Conservation (phyloP, 345 rosid species). For the Lepidium aucheri region DNA sequence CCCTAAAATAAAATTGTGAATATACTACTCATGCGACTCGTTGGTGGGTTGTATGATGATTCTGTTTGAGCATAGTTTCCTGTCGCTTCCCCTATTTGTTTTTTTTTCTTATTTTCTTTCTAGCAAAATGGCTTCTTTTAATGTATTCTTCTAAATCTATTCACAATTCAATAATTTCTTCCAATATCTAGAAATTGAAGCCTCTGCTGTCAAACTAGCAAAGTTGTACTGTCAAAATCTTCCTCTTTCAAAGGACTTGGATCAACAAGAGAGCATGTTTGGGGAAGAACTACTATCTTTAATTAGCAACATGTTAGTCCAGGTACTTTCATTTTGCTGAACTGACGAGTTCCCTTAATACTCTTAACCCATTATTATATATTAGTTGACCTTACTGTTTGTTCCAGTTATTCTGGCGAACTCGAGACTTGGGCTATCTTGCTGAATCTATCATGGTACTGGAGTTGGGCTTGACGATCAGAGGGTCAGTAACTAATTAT, state of each 20-base stretch:
- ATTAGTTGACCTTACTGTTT: slow-evolving; percentile 1
- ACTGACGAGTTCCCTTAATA: background rate
- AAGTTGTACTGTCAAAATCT: slow-evolving; percentile 68
- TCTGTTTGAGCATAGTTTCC: background rate
- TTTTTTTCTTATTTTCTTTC: background rate
- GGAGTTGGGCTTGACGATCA: slow-evolving; percentile 79
- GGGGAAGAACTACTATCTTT: slow-evolving; percentile 88
- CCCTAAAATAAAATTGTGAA: background rate
- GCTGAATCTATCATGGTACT: slow-evolving; percentile 86
- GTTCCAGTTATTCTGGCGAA: slow-evolving; percentile 71
- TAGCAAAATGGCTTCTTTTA: background rate
- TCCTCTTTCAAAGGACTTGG: slow-evolving; percentile 83
- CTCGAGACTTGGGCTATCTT: slow-evolving; percentile 62
- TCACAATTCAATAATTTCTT: slow-evolving; percentile 10
- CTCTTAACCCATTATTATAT: background rate
- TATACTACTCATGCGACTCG: background rate
- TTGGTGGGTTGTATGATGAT: background rate
- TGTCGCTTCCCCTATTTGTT: background rate
- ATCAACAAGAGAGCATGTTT: slow-evolving; percentile 84
- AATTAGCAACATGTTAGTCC: slow-evolving; percentile 68
- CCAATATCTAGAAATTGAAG: slow-evolving; percentile 51
- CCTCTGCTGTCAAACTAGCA: slow-evolving; percentile 48
- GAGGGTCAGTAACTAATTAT: slow-evolving; percentile 43
- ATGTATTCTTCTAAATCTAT: slow-evolving; percentile 3
- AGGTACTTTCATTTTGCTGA: slow-evolving; percentile 41